phyloP scores from a whole-genome alignment of 495 filamentous ascomycete species.

The Penicillium ucsense region DNA sequence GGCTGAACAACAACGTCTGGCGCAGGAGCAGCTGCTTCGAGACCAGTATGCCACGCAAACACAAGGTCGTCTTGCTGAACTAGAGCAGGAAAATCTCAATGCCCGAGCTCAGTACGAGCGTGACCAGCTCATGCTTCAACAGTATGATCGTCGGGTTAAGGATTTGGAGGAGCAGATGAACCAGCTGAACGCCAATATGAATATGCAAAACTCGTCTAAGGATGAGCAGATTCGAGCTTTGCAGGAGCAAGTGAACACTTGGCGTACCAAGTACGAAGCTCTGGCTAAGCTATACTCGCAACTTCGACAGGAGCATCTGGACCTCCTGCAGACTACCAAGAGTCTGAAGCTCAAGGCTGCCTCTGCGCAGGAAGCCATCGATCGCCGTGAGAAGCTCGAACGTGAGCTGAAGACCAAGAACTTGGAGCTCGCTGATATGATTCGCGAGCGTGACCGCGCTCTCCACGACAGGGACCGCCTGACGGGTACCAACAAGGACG shows the following conservation, averaged over 20 bases:
- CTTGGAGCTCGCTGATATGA: conserved; percentile 96
- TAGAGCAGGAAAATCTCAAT: conserved; percentile 90
- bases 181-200: conserved; percentile 71
- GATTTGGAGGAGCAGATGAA: conserved; percentile 79
- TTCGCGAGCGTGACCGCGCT: conserved; percentile 90
- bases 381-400: conserved; percentile 86
- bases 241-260: conserved; percentile 93
- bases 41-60: conserved; percentile 89
- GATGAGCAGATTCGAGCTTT: conserved; percentile 89
- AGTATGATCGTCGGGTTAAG: conserved; percentile 91
- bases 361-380: conserved; percentile 94
- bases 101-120: conserved; percentile 90
- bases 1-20: conserved; percentile 78
- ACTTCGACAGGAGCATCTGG: conserved; percentile 87
- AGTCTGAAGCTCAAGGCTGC: conserved; percentile 89
- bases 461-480: conserved; percentile 83
- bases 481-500: conserved; percentile 79
- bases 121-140: conserved; percentile 93
- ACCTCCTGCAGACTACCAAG: conserved; percentile 92
- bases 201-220: conserved; percentile 76
- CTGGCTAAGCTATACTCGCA: conserved; percentile 96
- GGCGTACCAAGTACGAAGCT: conserved; percentile 93
- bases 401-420: conserved; percentile 98
- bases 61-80: conserved; percentile 83
- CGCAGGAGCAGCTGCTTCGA: conserved; percentile 77